phyloP scores from a whole-genome alignment of 192 early-diverging fungal species.

The Coemansia javaensis region DNA sequence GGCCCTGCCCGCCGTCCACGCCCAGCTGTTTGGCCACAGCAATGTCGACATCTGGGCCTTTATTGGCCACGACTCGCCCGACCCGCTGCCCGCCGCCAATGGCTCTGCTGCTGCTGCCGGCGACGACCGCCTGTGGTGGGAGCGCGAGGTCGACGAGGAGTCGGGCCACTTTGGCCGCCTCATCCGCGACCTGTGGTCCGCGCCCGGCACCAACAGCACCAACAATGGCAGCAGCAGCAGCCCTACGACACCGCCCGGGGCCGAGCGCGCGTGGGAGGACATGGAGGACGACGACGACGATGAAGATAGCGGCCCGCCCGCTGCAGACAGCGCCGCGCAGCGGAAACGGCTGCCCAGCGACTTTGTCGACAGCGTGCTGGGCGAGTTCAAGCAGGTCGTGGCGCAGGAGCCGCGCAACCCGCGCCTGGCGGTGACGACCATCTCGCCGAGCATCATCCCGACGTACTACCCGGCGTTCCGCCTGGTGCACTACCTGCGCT shows the following conservation, averaged over 20 bases:
- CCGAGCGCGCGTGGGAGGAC: conserved; percentile 17
- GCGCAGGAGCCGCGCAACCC: conserved; percentile 6
- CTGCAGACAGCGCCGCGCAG: too few species aligned
- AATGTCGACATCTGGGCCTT: conserved; percentile 70
- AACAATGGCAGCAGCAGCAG: background rate
- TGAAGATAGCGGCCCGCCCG: background rate
- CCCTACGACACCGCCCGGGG: too few species aligned
- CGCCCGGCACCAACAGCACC: background rate
- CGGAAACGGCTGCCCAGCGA: conserved; percentile 17
- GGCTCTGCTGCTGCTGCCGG: background rate
- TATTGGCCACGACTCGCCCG: conserved; percentile 38
- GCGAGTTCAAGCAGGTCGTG: conserved; percentile 36
- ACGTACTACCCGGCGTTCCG: conserved; percentile 60
- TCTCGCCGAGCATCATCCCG: conserved; percentile 64
- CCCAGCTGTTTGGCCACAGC: conserved; percentile 71
- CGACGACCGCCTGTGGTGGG: conserved; percentile 28
- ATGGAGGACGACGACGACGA: conserved; percentile 27
- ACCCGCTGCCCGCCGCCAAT: conserved; percentile 3
- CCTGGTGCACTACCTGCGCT: conserved; percentile 49
- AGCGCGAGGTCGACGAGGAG: conserved; percentile 33
- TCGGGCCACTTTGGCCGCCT: conserved; percentile 32
- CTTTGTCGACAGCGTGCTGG: conserved; percentile 27
- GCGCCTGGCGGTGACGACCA: conserved; percentile 33
- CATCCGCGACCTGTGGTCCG: conserved; percentile 30
- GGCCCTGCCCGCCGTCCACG: conserved; percentile 15